Evolutionary conservation across 2,329 filamentous ascomycete genomes (phyloP).

Genomic region (Penicillium vulpinum): DNA sequence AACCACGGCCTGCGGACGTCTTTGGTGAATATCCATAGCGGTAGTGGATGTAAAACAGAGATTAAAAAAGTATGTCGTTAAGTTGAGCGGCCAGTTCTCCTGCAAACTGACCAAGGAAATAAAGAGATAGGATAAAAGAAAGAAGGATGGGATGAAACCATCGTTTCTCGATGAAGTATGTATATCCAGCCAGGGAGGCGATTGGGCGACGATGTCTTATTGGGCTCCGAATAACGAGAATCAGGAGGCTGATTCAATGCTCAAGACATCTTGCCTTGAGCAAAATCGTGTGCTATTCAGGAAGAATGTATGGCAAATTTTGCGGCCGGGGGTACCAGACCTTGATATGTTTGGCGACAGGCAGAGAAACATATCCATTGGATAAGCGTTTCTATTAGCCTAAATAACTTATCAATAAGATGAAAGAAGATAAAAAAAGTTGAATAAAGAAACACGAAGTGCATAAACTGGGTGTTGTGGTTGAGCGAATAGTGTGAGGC

Average conservation of each 20-base stretch:
- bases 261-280: constrained; percentile 4
- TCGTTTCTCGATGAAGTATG: background rate
- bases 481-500: constrained; percentile 6
- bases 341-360: constrained; percentile 1
- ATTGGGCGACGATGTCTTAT: constrained; percentile 5
- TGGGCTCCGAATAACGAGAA: constrained; percentile 5
- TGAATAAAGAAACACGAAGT: constrained; percentile 2
- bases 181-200: background rate
- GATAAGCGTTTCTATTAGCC: background rate
- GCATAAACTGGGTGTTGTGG: background rate
- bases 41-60: background rate
- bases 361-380: constrained; percentile 7
- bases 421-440: background rate
- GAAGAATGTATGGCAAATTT: constrained; percentile 7
- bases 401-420: background rate
- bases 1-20: constrained; percentile 36
- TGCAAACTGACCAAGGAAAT: background rate
- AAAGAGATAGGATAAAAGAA: background rate
- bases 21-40: constrained; percentile 11
- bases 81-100: background rate
- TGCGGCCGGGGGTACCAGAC: background rate
- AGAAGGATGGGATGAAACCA: background rate
- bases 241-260: constrained; percentile 6
- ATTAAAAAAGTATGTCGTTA: background rate
- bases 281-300: background rate